Evolutionary conservation across 2,329 filamentous ascomycete genomes (phyloP).

Genomic region (Calonectria leucothoes): DNA sequence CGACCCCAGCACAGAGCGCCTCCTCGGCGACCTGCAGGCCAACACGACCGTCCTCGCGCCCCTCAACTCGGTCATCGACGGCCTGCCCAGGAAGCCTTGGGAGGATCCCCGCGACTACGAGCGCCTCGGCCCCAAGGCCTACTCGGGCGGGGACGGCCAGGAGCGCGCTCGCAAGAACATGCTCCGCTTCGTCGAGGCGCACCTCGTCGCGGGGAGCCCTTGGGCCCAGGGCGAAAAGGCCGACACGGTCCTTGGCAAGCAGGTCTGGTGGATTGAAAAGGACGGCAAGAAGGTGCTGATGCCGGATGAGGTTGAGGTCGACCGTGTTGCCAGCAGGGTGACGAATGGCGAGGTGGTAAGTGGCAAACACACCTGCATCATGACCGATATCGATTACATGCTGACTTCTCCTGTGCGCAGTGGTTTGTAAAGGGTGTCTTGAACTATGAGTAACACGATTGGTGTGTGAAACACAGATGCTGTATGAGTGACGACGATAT

Average conservation of each 20-base stretch:
- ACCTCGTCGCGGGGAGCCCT: conserved; percentile 80
- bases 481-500: conserved; percentile 25
- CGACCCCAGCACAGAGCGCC: conserved; percentile 73
- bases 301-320: conserved; percentile 83
- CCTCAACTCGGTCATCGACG: conserved; percentile 82
- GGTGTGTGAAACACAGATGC: neutral
- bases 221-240: conserved; percentile 78
- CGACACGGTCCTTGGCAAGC: conserved; percentile 70
- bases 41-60: conserved; percentile 92
- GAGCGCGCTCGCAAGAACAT: conserved; percentile 83
- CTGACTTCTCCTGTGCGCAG: conserved; percentile 34
- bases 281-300: conserved; percentile 78
- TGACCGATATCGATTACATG: conserved; percentile 2
- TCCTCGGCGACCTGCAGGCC: conserved; percentile 72
- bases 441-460: conserved; percentile 50
- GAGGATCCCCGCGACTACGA: conserved; percentile 80
- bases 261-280: conserved; percentile 85
- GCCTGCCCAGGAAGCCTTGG: conserved; percentile 87
- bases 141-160: conserved; percentile 79
- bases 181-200: conserved; percentile 84
- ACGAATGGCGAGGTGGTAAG: conserved; percentile 85
- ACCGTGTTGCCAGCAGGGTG: conserved; percentile 78
- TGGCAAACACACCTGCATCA: conserved; percentile 19
- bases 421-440: conserved; percentile 75
- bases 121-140: conserved; percentile 74